Evolutionary conservation across 2,329 filamentous ascomycete genomes (phyloP).

Genomic region (Penicillium sp.): DNA sequence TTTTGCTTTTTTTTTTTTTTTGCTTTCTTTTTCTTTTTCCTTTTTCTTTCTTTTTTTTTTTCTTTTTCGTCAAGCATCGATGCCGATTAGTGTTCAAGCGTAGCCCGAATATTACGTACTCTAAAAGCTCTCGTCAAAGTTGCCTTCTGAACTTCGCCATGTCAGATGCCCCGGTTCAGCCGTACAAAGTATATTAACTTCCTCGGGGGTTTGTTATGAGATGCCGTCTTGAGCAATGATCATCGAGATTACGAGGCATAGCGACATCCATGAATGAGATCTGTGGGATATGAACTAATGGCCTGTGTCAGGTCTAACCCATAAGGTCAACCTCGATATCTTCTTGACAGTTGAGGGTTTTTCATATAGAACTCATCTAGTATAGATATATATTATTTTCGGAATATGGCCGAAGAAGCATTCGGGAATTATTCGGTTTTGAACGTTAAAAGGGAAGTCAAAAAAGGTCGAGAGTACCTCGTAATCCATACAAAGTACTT

Average conservation of each 20-base stretch:
- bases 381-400: neutral
- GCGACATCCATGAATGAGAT: neutral
- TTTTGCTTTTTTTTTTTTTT: neutral
- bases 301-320: neutral
- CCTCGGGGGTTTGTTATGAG: neutral
- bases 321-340: neutral
- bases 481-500: too few relatives aligned
- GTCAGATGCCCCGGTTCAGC: neutral
- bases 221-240: slow-evolving; percentile 1
- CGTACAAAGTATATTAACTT: neutral
- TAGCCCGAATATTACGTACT: neutral
- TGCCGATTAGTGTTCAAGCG: neutral
- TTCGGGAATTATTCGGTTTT: neutral
- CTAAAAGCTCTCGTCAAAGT: neutral
- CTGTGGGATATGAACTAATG: neutral
- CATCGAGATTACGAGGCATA: neutral
- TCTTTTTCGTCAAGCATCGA: neutral
- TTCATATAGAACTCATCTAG: neutral
- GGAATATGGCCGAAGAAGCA: neutral
- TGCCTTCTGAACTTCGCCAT: neutral
- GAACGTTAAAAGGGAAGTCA: neutral
- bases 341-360: neutral
- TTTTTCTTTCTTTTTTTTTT: neutral
- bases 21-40: neutral
- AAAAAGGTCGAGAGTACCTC: neutral